Evolutionary conservation across 768 basidiomycete species (phyloP), one percentile per base, ranked within the genome.

Genomic region (Filobasidium wieringae): DNA sequence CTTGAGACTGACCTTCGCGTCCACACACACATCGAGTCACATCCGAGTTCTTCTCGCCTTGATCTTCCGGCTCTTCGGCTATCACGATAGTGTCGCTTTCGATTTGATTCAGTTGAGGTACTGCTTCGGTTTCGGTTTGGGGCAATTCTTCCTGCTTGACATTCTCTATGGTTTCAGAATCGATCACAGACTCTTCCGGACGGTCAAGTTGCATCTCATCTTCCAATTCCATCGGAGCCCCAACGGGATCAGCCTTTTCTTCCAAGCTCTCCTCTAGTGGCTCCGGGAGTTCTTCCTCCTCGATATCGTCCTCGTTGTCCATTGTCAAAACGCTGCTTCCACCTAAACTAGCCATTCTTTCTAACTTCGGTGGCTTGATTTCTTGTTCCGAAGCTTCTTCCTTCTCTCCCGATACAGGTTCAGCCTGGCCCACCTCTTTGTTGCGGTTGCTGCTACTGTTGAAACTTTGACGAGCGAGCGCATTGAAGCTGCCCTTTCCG

Each of bases 391-490:
- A 62, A 70, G 22, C 73, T 72, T 49, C 74, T 76, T 51, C 72
- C 75, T 57, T 75, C 29, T 73, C 57, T 74, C 78, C 58, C 2
- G 63, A 39, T 51, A 82, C 81, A 12, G 80, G 61, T 24, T 51
- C 63, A 14, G 51, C 63, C 27, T 64, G 64, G 8, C 51, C 32
- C 24, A 45, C 82, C 24, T 52, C 49, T 1, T 57, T 34, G 24
- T 51, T 66, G 30, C 65, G 63, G 33, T 87, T 84, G 64, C 87
- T 86, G 56, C 86, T 85, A 49, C 84, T 80, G 76, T 80, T 81
- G 61, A 80, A n/a, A n/a, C 77, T 43, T 79, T 80, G 56, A 80
- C 76, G 54, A 78, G 59, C 73, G 75, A 64, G 76, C 76, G 63
- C 75, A 75, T 57, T 64, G 55, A 19, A 59, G 55, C 74, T 79